Evolutionary conservation across 2,329 filamentous ascomycete species (phyloP).

Genomic region (Penicillium sclerotigenum): DNA sequence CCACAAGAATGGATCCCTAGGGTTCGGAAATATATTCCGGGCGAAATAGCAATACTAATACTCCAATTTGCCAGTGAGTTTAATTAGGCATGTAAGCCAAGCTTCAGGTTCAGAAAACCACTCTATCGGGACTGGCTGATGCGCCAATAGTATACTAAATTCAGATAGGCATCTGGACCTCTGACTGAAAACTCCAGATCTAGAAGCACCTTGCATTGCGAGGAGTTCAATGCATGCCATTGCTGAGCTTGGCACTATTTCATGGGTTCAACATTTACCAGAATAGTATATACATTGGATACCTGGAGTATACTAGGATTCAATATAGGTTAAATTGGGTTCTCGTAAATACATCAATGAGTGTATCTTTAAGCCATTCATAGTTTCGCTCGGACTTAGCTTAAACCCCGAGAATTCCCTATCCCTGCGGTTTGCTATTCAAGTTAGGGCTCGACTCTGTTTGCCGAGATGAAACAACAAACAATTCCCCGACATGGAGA

Average conservation of each 20-base stretch:
- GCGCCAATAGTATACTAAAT: background rate
- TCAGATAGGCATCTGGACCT: background rate
- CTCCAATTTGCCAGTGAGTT: background rate
- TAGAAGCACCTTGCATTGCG: constrained; percentile 13
- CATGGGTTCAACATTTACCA: background rate
- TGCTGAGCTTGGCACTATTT: background rate
- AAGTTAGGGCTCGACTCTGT: background rate
- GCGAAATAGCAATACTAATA: background rate
- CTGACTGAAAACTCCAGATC: constrained; percentile 3
- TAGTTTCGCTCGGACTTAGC: background rate
- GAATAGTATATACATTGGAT: background rate
- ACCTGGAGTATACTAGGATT: background rate
- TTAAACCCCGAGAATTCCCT: background rate
- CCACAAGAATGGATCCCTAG: background rate
- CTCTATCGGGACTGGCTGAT: background rate
- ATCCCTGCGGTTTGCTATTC: background rate
- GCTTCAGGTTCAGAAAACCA: background rate
- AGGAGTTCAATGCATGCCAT: constrained; percentile 13
- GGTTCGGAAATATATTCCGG: background rate
- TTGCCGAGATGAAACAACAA: background rate
- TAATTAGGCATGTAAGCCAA: constrained; percentile 15
- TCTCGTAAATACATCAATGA: background rate
- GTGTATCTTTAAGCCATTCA: background rate
- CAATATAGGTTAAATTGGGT: background rate
- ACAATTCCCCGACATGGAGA: background rate